Conservation (phyloP, 345 rosid species). For the Boechera stricta region DNA sequence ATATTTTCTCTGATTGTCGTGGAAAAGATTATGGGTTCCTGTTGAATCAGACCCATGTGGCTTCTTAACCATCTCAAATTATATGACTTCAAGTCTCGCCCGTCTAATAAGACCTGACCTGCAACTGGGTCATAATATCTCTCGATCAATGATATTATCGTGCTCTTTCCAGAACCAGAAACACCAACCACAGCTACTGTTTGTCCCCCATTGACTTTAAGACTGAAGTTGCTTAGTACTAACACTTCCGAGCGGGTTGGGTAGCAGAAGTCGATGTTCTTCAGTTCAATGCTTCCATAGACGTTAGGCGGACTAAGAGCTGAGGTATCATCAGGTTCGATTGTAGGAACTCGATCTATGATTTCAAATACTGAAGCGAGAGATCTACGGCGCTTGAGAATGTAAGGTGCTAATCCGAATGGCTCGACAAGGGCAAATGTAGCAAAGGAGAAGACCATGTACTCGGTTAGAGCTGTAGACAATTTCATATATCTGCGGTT, state of each 20-base stretch:
- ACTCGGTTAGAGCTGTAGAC: constrained; percentile 87
- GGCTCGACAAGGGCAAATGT: constrained; percentile 99
- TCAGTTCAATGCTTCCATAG: constrained; percentile 95
- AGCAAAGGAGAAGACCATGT: constrained; percentile 97
- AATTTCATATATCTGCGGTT: constrained; percentile 53
- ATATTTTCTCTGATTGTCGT: constrained; percentile 96
- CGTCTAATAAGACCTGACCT: constrained; percentile 93
- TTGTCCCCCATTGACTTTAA: constrained; percentile 94
- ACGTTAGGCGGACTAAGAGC: constrained; percentile 95
- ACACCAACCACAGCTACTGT: constrained; percentile 99
- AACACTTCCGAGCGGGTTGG: constrained; percentile 89
- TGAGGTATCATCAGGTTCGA: constrained; percentile 92
- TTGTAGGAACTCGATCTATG: constrained; percentile 90
- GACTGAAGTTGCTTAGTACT: constrained; percentile 96
- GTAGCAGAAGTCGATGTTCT: constrained; percentile 94
- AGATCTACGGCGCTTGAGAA: constrained; percentile 88
- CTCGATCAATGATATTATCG: constrained; percentile 91
- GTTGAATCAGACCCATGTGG: constrained; percentile 96
- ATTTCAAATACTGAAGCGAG: constrained; percentile 96
- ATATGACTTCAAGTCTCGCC: constrained; percentile 86
- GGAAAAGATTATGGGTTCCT: constrained; percentile 96
- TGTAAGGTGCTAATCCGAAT: constrained; percentile 98
- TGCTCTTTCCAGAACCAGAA: constrained; percentile 99
- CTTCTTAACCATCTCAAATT: constrained; percentile 95
- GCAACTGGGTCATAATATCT: constrained; percentile 98